A percentile compares a stretch with the other conserved stretches of the same genome.
Evolutionary conservation across 441 rosid genomes (phyloP).

Genomic region (Pelargonium fulgidum): DNA sequence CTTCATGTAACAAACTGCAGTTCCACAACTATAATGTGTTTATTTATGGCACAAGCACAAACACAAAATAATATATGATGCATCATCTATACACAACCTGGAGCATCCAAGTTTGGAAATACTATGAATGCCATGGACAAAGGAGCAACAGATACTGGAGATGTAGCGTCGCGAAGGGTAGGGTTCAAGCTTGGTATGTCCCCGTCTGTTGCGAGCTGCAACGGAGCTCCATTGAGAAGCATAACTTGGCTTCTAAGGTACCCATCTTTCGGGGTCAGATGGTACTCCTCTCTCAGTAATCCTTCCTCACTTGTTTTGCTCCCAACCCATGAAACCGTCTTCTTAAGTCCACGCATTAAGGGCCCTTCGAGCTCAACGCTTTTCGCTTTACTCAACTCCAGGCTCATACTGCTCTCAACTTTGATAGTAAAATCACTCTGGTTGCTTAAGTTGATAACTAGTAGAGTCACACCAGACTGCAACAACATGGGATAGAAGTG

Average conservation of each 20-base stretch:
- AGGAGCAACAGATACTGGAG: conserved; percentile 49
- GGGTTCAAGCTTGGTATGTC: conserved; percentile 65
- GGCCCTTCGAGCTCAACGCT: conserved; percentile 24
- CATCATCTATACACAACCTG: conserved; percentile 43
- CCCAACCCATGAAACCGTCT: conserved; percentile 57
- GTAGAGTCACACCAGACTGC: conserved; percentile 75
- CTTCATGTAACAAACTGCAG: no score
- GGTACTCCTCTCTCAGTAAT: conserved; percentile 75
- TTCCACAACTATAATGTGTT: no score
- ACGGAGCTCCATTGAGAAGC: conserved; percentile 69
- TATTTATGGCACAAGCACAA: background rate
- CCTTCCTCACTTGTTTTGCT: conserved; percentile 36
- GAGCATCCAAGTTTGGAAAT: conserved; percentile 71
- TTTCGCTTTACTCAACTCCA: conserved; percentile 24
- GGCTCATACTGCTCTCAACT: conserved; percentile 38
- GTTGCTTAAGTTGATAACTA: conserved; percentile 78
- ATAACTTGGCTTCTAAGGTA: conserved; percentile 54
- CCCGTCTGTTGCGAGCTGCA: conserved; percentile 38
- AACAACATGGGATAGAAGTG: background rate
- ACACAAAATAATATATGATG: background rate
- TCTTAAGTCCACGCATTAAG: conserved; percentile 45
- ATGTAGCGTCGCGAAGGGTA: conserved; percentile 29
- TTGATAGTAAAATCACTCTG: conserved; percentile 41
- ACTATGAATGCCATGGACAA: conserved; percentile 72
- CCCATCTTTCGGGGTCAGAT: conserved; percentile 66